These are phyloP conservation scores for Tetracladium setigerum DNA, from an alignment of 495 filamentous ascomycete species.

Conservation along the genomic window DNA sequence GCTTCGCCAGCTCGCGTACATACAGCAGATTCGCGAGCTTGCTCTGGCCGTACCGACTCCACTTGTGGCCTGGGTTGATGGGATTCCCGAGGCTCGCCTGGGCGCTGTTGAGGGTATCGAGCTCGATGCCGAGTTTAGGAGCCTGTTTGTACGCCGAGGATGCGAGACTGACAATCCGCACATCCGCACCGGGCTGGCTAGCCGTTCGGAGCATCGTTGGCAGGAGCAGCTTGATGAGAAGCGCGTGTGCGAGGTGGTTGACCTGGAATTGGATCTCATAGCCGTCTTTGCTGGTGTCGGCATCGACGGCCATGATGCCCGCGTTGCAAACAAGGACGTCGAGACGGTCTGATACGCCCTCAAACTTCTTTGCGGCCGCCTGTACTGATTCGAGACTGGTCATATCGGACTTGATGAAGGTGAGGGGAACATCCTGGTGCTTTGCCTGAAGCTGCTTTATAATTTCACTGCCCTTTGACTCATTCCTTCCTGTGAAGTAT, in stretches of 20 bases:
- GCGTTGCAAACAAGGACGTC: constrained; percentile 66
- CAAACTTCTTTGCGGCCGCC: constrained; percentile 1
- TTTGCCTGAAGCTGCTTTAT: constrained; percentile 38
- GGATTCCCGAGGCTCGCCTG: constrained; percentile 27
- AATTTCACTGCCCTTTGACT: constrained; percentile 39
- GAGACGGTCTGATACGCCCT: constrained; percentile 19
- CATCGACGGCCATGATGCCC: constrained; percentile 52
- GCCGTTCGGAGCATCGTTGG: constrained; percentile 40
- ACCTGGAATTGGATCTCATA: constrained; percentile 62
- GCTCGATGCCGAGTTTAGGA: too few species aligned
- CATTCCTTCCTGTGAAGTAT: constrained; percentile 52
- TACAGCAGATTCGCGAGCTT: constrained; percentile 69
- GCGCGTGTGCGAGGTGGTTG: constrained; percentile 62
- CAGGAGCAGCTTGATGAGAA: constrained; percentile 59
- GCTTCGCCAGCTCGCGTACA: constrained; percentile 47
- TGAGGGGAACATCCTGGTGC: constrained; percentile 21
- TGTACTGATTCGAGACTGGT: constrained; percentile 6
- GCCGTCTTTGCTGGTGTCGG: constrained; percentile 44
- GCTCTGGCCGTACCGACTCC: constrained; percentile 52
- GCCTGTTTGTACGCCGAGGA: too few species aligned
- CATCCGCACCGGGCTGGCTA: constrained; percentile 29
- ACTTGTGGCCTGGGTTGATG: constrained; percentile 26
- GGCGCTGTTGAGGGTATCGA: constrained; percentile 29
- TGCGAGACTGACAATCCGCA: constrained; percentile 35
- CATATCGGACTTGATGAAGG: constrained; percentile 12